Base-by-base conservation (phyloP, 352 stramenopile genomes). In the Globisporangium polare region DNA sequence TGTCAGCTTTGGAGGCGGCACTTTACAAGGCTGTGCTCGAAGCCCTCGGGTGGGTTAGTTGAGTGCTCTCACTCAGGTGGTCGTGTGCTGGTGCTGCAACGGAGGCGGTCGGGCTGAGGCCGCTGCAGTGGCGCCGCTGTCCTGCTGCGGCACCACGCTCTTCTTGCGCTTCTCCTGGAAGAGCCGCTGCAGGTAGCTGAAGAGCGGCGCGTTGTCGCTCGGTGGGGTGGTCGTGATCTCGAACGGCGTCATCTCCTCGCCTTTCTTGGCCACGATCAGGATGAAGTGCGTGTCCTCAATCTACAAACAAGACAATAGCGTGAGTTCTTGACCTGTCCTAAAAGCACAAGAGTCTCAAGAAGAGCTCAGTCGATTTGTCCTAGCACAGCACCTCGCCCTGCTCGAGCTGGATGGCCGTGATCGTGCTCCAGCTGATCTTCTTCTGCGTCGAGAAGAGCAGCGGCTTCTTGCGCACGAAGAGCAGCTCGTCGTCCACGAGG, bases 371-470 rank as follows among this genome's bases (percentile, higher is more conserved):
- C 24, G 24, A 27, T 1, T 53, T 37, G 33, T 39, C 33, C 12
- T 39, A 22, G 12, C 22, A 45, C 13, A 20, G 8, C 7, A 64
- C 67, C 4, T 64, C 64, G 17, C 62, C 59, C 26, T 68, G 27
- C 29, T 81, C 73, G 49, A 78, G 71, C 49, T 78, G 73, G 33
- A 81, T 70, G 5, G 62, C 73, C 13, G 72, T 62, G 52, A 81
- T 55, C 13, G 52, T 49, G 17, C 61, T 47, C 71, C 65, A 78
- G 22, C 52, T 66, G 24, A 77, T 60, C 27, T 66, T 73, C 55
- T 63, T 56, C 18, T 74, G 71, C 53, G 71, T 73, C 24, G 54
- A 60, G 27, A 82, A 74, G 15, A 77, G 13, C n/a, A 68, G 56
- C 12, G 54, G 45, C 27, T 75, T 72, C 45, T 79, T 77, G 37